Conservation (phyloP, 148 eudicot species). For the Chenopodium suecicum region DNA sequence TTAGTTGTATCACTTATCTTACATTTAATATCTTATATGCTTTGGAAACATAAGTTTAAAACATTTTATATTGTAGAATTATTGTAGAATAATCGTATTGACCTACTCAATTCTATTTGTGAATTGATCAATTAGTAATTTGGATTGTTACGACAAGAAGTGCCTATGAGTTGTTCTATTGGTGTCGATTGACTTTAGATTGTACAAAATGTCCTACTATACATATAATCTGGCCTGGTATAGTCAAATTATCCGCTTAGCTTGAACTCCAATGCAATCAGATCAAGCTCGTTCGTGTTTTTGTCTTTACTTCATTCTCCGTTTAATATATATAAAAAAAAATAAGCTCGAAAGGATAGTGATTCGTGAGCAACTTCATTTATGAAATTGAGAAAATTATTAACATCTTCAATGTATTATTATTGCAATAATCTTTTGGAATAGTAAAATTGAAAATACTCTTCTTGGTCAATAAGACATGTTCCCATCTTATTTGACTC, state of each 20-base stretch:
- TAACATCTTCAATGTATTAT: no score
- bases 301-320: background rate
- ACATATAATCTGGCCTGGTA: background rate
- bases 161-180: background rate
- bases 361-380: no score
- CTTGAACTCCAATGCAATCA: background rate
- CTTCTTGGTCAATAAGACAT: background rate
- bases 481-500: background rate
- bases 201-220: background rate
- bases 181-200: background rate
- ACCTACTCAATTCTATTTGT: background rate
- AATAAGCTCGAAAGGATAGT: no score
- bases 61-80: background rate
- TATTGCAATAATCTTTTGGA: background rate
- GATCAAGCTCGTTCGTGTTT: background rate
- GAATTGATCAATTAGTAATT: background rate
- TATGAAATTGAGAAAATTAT: no score
- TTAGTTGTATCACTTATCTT: no score
- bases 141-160: no score
- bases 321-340: no score
- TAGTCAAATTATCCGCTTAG: background rate
- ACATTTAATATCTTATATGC: no score
- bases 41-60: no score
- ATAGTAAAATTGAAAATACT: background rate
- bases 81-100: background rate